phyloP scores from a whole-genome alignment of 257 asterid species.

The Paulownia fortunei region DNA sequence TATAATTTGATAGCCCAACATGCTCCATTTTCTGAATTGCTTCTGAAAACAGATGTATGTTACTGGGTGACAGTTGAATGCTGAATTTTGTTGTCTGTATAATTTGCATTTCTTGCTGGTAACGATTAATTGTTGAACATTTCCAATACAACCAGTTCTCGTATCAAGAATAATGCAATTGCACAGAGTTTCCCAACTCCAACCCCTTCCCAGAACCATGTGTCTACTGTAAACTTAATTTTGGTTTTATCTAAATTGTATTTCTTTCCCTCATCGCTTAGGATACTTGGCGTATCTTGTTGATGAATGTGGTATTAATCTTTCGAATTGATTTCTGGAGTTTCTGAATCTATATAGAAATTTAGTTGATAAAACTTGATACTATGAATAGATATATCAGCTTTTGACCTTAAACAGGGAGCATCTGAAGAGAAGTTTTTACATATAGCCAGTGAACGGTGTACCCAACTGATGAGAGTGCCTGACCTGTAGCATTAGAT shows the following conservation, averaged over 20 bases:
- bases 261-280: not conserved
- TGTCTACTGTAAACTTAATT: not conserved
- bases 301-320: not conserved
- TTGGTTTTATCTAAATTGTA: not conserved
- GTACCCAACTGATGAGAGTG: not conserved
- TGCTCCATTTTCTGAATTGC: constrained; percentile 11
- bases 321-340: not conserved
- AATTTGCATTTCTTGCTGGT: not conserved
- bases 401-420: not conserved
- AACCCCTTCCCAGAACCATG: not conserved
- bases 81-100: not conserved
- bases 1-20: constrained; percentile 26
- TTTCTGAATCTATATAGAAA: not conserved
- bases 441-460: too few species aligned
- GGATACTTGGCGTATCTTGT: not conserved
- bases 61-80: not conserved
- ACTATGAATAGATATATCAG: not conserved
- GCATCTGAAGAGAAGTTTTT: not conserved
- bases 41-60: not conserved
- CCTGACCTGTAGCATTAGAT: not conserved
- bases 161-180: not conserved
- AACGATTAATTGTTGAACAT: not conserved
- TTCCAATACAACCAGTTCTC: not conserved
- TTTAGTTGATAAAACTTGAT: not conserved
- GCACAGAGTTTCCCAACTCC: too few species aligned